phyloP scores from a whole-genome alignment of 2,329 filamentous ascomycete species.

The Fusarium sarcochroum region DNA sequence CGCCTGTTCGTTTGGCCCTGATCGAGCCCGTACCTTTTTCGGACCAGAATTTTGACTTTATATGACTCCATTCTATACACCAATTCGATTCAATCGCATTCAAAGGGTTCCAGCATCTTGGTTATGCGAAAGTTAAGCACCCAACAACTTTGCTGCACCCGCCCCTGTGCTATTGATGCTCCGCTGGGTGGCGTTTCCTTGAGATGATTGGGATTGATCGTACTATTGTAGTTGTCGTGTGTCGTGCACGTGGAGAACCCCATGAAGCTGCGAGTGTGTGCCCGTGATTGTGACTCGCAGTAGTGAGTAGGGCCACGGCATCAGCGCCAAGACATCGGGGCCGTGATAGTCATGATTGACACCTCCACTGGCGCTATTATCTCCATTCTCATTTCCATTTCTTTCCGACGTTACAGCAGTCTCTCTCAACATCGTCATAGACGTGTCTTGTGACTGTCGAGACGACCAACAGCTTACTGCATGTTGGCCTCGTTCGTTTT shows the following conservation, averaged over 20 bases:
- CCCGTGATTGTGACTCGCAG: slow-evolving; percentile 22
- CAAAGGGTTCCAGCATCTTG: slow-evolving; percentile 3
- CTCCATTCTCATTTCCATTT: slow-evolving; percentile 40
- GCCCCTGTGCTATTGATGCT: slow-evolving; percentile 6
- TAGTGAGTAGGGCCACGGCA: slow-evolving; percentile 15
- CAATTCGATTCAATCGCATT: background rate
- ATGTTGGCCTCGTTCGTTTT: background rate
- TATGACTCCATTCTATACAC: slow-evolving; percentile 4
- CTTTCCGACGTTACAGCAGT: slow-evolving; percentile 26
- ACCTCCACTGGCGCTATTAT: slow-evolving; percentile 34
- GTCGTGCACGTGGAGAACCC: background rate
- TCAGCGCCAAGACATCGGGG: slow-evolving; percentile 29
- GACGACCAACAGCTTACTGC: slow-evolving; percentile 12
- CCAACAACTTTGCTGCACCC: background rate
- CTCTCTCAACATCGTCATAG: slow-evolving; percentile 16
- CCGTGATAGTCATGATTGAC: slow-evolving; percentile 4
- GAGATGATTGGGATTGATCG: background rate
- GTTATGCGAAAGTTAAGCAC: background rate
- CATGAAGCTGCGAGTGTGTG: slow-evolving; percentile 7
- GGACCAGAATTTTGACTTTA: slow-evolving; percentile 18
- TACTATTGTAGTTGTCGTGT: background rate
- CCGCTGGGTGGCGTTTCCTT: background rate
- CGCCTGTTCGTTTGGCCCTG: slow-evolving; percentile 6
- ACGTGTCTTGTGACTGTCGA: slow-evolving; percentile 17
- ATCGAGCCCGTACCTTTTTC: slow-evolving; percentile 1